Base-by-base conservation (phyloP, 2,329 filamentous ascomycete genomes). In the Aspergillus caelatus region DNA sequence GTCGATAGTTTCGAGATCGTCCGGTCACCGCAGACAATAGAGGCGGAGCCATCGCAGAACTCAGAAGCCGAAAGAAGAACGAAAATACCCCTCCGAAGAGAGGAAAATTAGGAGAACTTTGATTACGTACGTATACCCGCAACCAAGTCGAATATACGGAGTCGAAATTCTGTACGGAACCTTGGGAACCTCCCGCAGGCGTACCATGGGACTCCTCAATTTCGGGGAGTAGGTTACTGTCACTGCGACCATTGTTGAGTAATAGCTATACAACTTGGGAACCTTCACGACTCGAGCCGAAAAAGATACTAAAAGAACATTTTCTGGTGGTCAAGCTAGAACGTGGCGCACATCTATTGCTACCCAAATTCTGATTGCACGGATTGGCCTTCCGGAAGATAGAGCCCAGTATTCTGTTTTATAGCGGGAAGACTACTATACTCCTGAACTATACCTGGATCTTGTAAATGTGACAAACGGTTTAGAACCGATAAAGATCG, bases 1-100 rank as follows among this genome's bases (percentile, higher is more conserved):
- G 12, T 39, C 52, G 52, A 55, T 55, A 55, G 52, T 55, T 26
- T 55, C 12, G 52, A 55, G 52, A 55, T 55, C 52, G 52, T 23
- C 52, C n/a, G 52, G 32, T 55, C 23, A 55, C 52, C 52, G 34
- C 21, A 52, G 28, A 41, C 52, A 41, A 55, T 55, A 55, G 52
- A 55, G 34, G 52, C 52, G 52, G 52, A 55, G 30, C 32, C 52
- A 36, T 55, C 19, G 30, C 14, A 55, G 34, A 41, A 39, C 52
- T 30, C 32, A 55, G 21, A 39, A 55, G 52, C 52, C 52, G 32
- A 55, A 39, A 39, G 34, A 55, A 39, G 34, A 16, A 54, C 46
- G 46, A 30, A 30, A 52, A 16, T 10, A 50, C 21, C 45, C 21
- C 23, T 16, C 23, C 45, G 12, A 48, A 4, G 21, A 21, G 19